Conservation (phyloP, 805 yeast species). For the Pichia kluyveri region DNA sequence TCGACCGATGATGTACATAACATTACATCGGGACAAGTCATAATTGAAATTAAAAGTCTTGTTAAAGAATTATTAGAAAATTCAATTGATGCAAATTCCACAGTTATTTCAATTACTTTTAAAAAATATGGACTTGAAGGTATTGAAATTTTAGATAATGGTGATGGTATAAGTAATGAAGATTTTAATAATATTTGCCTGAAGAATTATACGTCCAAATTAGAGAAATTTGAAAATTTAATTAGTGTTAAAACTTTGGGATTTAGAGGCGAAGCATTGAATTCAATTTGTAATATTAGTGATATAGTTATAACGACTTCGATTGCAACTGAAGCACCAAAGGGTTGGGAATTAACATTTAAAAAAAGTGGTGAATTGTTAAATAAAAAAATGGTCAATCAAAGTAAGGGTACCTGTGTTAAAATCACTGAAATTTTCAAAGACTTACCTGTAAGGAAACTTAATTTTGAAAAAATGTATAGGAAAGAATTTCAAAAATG, state of each 20-base stretch:
- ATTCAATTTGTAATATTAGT: constrained; percentile 55
- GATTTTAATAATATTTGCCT: constrained; percentile 49
- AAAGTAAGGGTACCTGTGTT: constrained; percentile 65
- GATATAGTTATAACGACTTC: constrained; percentile 43
- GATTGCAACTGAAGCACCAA: constrained; percentile 38
- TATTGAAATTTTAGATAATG: constrained; percentile 62
- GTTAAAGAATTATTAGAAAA: constrained; percentile 86
- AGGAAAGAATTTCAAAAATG: constrained; percentile 68
- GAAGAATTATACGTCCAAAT: constrained; percentile 63
- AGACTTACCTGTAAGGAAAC: constrained; percentile 72
- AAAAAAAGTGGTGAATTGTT: constrained; percentile 45
- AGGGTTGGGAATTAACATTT: constrained; percentile 48
- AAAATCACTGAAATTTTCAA: constrained; percentile 50
- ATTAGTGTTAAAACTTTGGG: constrained; percentile 48
- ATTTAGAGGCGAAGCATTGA: constrained; percentile 75
- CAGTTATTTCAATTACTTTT: constrained; percentile 58
- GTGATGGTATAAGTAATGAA: constrained; percentile 46
- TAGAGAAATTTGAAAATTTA: constrained; percentile 47
- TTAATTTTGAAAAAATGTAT: constrained; percentile 56
- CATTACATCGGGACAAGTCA: constrained; percentile 90
- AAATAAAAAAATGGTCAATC: constrained; percentile 30
- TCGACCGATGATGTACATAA: constrained; percentile 50
- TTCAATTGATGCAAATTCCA: constrained; percentile 69
- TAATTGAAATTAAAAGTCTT: constrained; percentile 65
- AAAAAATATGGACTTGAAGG: constrained; percentile 57